Evolutionary conservation across 257 asterid genomes (phyloP).

Genomic region (Apocynum venetum): DNA sequence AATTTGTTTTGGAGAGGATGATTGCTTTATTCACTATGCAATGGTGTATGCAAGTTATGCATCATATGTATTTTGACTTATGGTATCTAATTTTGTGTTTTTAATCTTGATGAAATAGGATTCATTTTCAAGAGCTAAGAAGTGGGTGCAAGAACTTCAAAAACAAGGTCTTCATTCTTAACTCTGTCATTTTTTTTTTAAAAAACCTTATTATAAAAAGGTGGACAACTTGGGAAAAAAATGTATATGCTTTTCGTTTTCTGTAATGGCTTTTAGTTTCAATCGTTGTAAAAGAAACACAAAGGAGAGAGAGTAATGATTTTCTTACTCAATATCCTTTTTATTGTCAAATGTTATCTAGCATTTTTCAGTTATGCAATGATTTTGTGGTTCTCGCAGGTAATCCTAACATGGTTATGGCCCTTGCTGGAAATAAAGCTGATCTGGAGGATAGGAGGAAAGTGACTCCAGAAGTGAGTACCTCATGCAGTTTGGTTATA

Average conservation of each 20-base stretch:
- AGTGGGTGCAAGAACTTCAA: constrained; percentile 97
- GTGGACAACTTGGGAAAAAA: neutral
- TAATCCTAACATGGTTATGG: constrained; percentile 85
- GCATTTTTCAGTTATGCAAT: neutral
- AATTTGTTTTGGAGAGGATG: neutral
- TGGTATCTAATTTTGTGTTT: constrained; percentile 9
- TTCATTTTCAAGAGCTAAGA: constrained; percentile 82
- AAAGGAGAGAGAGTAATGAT: neutral
- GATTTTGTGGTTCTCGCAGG: constrained; percentile 40
- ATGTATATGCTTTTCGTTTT: neutral
- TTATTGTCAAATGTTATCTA: neutral
- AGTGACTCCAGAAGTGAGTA: constrained; percentile 14
- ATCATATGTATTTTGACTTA: constrained; percentile 7
- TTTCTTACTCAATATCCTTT: neutral
- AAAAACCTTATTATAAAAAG: too few species aligned
- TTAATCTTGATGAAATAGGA: constrained; percentile 37
- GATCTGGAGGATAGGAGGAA: constrained; percentile 35
- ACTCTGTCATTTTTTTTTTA: neutral
- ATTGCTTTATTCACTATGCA: neutral
- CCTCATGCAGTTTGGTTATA: neutral
- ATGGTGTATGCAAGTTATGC: neutral
- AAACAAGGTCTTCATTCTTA: constrained; percentile 65
- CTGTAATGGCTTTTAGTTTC: neutral
- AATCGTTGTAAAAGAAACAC: neutral
- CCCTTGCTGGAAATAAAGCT: constrained; percentile 91